Percentiles rank a stretch among this genome's conserved stretches.
Evolutionary conservation across 441 rosid genomes (phyloP).

Genomic region (Gossypium lobatum): DNA sequence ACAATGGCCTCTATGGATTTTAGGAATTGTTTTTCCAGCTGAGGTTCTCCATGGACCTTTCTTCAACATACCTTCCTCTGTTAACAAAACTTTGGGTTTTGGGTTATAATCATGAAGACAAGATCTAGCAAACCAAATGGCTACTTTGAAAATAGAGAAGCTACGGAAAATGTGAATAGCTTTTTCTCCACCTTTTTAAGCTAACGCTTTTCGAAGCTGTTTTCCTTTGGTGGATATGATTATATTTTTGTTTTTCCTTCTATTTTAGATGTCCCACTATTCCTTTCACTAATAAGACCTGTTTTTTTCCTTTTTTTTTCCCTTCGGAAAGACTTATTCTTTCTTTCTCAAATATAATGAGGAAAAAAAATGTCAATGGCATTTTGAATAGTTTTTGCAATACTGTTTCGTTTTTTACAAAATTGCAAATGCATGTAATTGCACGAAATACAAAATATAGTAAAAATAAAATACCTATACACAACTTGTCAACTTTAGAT

Average conservation of each 20-base stretch:
- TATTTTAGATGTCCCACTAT: no score
- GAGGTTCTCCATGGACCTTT: slow-evolving; percentile 80
- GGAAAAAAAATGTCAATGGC: neutral
- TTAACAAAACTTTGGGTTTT: neutral
- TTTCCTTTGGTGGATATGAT: neutral
- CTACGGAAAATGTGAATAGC: neutral
- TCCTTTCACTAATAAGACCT: neutral
- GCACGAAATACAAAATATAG: no score
- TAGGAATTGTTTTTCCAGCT: slow-evolving; percentile 55
- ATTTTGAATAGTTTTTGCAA: neutral
- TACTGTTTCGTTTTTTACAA: neutral
- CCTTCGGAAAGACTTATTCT: neutral
- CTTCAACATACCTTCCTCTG: slow-evolving; percentile 35
- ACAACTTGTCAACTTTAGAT: neutral
- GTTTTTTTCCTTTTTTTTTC: neutral
- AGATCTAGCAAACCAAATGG: neutral
- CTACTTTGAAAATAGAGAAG: neutral
- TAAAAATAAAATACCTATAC: no score
- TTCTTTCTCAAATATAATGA: neutral
- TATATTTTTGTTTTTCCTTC: neutral
- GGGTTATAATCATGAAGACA: neutral
- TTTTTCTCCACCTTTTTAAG: neutral
- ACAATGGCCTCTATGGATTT: slow-evolving; percentile 68
- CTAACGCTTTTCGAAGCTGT: neutral
- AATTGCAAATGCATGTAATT: neutral